These are phyloP conservation scores for Penicillium crystallinum DNA, from an alignment of 495 filamentous ascomycete genomes.

Conservation along the genomic window DNA sequence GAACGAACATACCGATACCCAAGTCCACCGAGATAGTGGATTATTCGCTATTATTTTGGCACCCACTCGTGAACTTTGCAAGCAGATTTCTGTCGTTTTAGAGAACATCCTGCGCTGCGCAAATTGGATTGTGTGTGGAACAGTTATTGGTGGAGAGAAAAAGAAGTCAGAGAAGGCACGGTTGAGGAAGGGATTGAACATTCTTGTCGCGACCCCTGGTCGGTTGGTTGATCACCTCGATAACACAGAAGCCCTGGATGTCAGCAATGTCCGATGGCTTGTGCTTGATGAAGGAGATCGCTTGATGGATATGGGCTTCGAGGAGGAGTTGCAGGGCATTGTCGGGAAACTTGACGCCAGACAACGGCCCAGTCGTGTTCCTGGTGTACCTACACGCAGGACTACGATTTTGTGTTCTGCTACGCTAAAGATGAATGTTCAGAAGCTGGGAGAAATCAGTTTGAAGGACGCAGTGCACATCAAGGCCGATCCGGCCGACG, in stretches of 20 bases:
- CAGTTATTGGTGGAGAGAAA: conserved; percentile 92
- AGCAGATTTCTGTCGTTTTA: conserved; percentile 83
- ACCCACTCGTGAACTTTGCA: conserved; percentile 87
- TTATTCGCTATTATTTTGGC: conserved; percentile 89
- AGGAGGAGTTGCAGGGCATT: conserved; percentile 78
- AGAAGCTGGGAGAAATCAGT: conserved; percentile 87
- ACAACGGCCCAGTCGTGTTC: conserved; percentile 40
- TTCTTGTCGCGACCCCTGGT: conserved; percentile 90
- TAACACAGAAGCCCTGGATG: conserved; percentile 81
- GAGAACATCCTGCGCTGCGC: conserved; percentile 77
- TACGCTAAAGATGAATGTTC: conserved; percentile 94
- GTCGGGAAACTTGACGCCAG: conserved; percentile 63
- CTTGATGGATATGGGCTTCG: conserved; percentile 95
- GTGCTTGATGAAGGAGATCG: conserved; percentile 94
- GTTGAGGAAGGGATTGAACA: conserved; percentile 87
- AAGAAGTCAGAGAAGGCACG: conserved; percentile 96
- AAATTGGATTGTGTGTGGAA: conserved; percentile 85
- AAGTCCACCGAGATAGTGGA: conserved; percentile 74
- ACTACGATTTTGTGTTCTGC: conserved; percentile 93
- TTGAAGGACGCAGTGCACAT: conserved; percentile 89
- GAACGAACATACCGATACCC: conserved; percentile 19
- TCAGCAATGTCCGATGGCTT: conserved; percentile 86
- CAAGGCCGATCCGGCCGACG: conserved; percentile 54
- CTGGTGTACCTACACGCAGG: conserved; percentile 64
- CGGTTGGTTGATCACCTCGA: conserved; percentile 85